Evolutionary conservation across 768 basidiomycete species (phyloP).

Genomic region (Boletus sensibilis): DNA sequence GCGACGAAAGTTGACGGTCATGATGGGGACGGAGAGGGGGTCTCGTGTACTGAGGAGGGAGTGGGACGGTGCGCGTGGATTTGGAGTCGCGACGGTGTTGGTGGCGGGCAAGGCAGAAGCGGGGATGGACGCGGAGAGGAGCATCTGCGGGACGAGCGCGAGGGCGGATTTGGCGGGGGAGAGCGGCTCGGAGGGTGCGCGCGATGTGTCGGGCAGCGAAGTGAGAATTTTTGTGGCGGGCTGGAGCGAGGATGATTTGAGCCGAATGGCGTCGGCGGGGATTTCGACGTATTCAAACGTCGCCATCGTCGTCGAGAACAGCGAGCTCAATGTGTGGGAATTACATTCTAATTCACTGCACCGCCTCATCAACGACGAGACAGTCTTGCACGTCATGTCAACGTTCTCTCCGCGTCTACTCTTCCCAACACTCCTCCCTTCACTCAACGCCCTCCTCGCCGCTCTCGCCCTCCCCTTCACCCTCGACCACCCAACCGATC

Average conservation of each 20-base stretch:
- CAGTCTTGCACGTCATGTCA: conserved; percentile 7
- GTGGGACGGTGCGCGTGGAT: conserved; percentile 8
- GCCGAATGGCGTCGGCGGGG: conserved; percentile 38
- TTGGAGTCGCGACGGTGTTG: conserved; percentile 21
- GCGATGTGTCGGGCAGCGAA: conserved; percentile 33
- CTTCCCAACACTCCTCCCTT: conserved; percentile 16
- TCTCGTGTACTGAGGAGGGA: conserved; percentile 56
- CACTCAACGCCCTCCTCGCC: conserved; percentile 47
- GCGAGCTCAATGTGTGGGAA: background rate
- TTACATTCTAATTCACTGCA: background rate
- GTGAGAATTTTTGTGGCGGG: conserved; percentile 44
- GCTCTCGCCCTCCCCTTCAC: conserved; percentile 45
- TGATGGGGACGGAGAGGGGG: conserved; percentile 73
- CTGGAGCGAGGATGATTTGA: conserved; percentile 29
- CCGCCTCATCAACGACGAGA: conserved; percentile 8
- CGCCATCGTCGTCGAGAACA: conserved; percentile 22
- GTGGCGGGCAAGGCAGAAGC: conserved; percentile 14
- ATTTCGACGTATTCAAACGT: conserved; percentile 43
- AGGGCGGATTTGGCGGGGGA: conserved; percentile 35
- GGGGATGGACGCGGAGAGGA: conserved; percentile 26
- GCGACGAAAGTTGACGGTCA: conserved; percentile 37
- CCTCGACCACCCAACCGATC: conserved; percentile 53
- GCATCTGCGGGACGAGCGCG: conserved; percentile 41
- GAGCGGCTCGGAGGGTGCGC: background rate
- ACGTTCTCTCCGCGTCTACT: conserved; percentile 15